Base-by-base conservation (phyloP, 2,329 filamentous ascomycete genomes). In the Sphaerulina populicola region DNA sequence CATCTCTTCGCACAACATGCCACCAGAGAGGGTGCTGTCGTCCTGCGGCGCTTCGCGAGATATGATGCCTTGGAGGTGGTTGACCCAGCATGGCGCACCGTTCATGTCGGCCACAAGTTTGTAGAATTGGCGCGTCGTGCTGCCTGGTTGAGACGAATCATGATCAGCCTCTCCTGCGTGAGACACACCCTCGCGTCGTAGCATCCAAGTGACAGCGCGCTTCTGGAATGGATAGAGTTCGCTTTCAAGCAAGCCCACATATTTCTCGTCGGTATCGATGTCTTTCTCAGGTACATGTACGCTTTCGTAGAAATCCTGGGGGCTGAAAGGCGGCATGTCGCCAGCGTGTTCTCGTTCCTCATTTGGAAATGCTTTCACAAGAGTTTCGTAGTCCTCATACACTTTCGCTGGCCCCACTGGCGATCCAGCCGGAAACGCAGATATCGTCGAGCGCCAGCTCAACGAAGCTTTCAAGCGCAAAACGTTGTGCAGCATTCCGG, bases 1-100 rank as follows among this genome's bases (percentile, higher is more conserved):
- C 86, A 91, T 91, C 66, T 91, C 86, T 62, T 91, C 86, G 0
- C 85, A 81, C 4, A 91, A 70, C 43, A 88, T 82, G 0, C 85
- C 85, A 2, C 81, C 81, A 33, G 62, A 67, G 1, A 74, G 52
- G 41, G 68, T 74, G 9, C 79, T 52, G 0, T 60, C 57, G n/a
- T 65, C 63, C 46, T 78, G 29, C 10, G 60, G 60, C 69, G 18
- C 66, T 6, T 51, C 38, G 2, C 58, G 61, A 7, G 57, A 60
- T 5, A 82, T 71, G 11, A 80, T 68, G 23, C 83, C 80, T 46
- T 83, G 79, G 0, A 87, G 68, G 49, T 81, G 74, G 62, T 83
- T 89, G 36, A 83, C 66, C 63, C 76, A 81, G 51, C 75, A 79
- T 12, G 44, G 21, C 1, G 65, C 59, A 0, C 76, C 77, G 47